These are phyloP conservation scores for Aschersonia sp. DNA, from an alignment of 2,329 filamentous ascomycete species.

Conservation along the genomic window DNA sequence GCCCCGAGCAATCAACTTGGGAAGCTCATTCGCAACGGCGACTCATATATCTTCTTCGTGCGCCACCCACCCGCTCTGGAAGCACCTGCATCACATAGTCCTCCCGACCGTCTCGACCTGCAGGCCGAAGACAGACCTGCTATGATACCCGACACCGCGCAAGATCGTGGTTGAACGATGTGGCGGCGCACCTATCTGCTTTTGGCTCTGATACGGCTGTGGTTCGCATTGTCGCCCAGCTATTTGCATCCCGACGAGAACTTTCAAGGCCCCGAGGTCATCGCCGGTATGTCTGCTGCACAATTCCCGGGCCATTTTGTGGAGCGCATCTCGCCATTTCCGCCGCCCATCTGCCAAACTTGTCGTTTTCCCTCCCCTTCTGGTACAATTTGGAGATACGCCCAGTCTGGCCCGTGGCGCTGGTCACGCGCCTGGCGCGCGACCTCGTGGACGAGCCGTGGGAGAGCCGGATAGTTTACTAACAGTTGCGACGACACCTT, in stretches of 20 bases:
- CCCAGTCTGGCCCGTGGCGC: too few relatives aligned
- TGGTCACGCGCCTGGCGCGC: too few relatives aligned
- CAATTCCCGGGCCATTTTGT: not conserved
- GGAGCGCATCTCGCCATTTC: not conserved
- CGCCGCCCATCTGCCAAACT: not conserved
- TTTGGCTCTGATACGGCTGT: constrained; percentile 74
- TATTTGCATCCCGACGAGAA: constrained; percentile 98
- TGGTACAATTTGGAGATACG: too few relatives aligned
- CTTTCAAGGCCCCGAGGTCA: constrained; percentile 95
- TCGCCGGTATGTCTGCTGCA: constrained; percentile 60
- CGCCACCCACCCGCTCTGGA: constrained; percentile 3
- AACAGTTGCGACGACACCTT: constrained; percentile 1
- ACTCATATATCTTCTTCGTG: constrained; percentile 1
- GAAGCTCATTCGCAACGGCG: not conserved
- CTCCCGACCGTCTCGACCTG: constrained; percentile 3
- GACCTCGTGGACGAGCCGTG: too few relatives aligned
- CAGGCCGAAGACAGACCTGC: constrained; percentile 13
- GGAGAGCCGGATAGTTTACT: too few relatives aligned
- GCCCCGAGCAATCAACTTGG: too few relatives aligned
- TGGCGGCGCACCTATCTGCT: constrained; percentile 83
- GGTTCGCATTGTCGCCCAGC: constrained; percentile 86
- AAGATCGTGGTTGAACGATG: constrained; percentile 36
- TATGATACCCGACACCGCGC: constrained; percentile 7
- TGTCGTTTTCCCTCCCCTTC: not conserved
- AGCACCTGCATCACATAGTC: constrained; percentile 1